These are phyloP conservation scores for Leccinum obscurum DNA, from an alignment of 768 basidiomycete genomes.

Conservation along the genomic window DNA sequence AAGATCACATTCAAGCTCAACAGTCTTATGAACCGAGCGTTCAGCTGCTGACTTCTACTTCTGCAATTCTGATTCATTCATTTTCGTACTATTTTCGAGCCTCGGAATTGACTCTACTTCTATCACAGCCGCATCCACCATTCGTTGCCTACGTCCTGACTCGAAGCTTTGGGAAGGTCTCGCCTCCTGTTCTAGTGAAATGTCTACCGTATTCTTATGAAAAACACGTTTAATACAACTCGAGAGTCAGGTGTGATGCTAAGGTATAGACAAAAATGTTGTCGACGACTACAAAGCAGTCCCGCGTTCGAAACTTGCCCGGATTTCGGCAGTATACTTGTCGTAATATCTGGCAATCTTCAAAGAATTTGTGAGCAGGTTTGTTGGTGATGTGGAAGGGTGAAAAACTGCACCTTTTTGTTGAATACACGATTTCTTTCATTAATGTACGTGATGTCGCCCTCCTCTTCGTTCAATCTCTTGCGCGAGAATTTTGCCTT, in stretches of 20 bases:
- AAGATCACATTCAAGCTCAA: slow-evolving; percentile 49
- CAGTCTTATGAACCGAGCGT: slow-evolving; percentile 43
- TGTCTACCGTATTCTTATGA: slow-evolving; percentile 5
- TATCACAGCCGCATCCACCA: background rate
- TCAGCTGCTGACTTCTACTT: slow-evolving; percentile 42
- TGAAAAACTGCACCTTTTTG: slow-evolving; percentile 67
- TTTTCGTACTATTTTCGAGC: background rate
- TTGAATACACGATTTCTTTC: slow-evolving; percentile 97
- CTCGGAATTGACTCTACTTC: background rate
- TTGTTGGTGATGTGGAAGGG: background rate
- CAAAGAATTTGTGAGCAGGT: slow-evolving; percentile 1
- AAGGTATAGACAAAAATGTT: slow-evolving; percentile 13
- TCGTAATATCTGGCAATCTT: slow-evolving; percentile 95
- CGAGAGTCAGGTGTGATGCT: slow-evolving; percentile 7
- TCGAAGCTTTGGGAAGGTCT: background rate
- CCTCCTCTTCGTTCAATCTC: slow-evolving; percentile 86
- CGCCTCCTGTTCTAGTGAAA: background rate
- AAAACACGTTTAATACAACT: slow-evolving; percentile 8
- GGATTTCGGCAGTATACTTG: slow-evolving; percentile 95
- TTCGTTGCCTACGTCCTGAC: background rate
- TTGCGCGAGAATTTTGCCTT: slow-evolving; percentile 89
- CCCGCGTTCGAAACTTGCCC: slow-evolving; percentile 96
- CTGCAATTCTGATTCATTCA: slow-evolving; percentile 45
- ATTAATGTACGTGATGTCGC: slow-evolving; percentile 99
- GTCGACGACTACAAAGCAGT: slow-evolving; percentile 66